Conservation (phyloP, 1,284 basidiomycete genomes). For the Microbotryum saponariae region DNA sequence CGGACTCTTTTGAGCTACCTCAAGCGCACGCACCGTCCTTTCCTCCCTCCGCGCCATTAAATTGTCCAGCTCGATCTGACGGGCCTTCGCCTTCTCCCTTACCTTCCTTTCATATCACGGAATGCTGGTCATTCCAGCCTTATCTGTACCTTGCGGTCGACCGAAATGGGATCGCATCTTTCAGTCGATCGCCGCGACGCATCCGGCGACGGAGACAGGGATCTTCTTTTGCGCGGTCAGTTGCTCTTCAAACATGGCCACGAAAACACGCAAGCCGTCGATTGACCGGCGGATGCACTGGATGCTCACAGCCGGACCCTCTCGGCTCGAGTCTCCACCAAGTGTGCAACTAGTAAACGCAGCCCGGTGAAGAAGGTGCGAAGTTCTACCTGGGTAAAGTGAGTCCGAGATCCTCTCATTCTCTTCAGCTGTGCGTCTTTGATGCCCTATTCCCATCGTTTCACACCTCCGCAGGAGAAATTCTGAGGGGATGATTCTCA, state of each 20-base stretch:
- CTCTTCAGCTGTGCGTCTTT: no score
- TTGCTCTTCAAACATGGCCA: constrained; percentile 3
- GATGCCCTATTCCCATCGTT: no score
- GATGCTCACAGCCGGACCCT: constrained; percentile 28
- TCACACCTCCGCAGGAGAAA: no score
- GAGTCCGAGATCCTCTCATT: neutral
- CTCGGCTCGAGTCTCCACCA: constrained; percentile 63
- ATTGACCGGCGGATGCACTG: neutral
- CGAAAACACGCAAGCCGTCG: constrained; percentile 49
- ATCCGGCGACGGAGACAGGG: constrained; percentile 74
- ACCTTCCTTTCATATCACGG: no score
- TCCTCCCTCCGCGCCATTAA: no score
- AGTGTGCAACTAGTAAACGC: constrained; percentile 78
- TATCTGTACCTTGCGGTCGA: constrained; percentile 47
- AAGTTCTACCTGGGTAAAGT: constrained; percentile 82
- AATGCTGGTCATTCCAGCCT: no score
- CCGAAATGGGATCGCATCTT: constrained; percentile 89
- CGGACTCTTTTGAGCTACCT: no score
- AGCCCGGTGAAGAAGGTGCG: constrained; percentile 56
- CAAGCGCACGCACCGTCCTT: no score
- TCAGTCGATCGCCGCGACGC: constrained; percentile 62
- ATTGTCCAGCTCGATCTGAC: no score
- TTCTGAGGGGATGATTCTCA: no score
- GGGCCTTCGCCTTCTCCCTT: no score
- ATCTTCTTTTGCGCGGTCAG: constrained; percentile 45